Conservation (phyloP, 805 yeast species). For the Wickerhamomyces chaumierensis region DNA sequence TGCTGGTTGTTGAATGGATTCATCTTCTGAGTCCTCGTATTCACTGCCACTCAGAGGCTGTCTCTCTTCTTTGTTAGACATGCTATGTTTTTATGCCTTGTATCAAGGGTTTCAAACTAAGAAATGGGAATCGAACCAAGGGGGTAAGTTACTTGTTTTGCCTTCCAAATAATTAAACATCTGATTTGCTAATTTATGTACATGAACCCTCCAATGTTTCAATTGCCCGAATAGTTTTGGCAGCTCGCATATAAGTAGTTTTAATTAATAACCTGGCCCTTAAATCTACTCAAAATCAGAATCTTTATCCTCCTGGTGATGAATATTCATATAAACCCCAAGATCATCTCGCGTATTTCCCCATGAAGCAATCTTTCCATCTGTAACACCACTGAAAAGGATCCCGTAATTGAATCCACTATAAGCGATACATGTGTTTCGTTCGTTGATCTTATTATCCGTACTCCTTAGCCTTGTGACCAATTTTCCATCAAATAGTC, state of each 20-base stretch:
- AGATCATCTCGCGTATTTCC: neutral
- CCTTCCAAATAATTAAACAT: no score
- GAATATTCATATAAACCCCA: no score
- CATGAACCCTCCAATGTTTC: no score
- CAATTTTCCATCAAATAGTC: constrained; percentile 51
- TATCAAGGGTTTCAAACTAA: no score
- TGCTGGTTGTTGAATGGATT: neutral
- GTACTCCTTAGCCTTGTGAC: constrained; percentile 41
- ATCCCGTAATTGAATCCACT: constrained; percentile 25
- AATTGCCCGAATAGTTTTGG: no score
- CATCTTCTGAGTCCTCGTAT: neutral
- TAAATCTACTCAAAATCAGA: no score
- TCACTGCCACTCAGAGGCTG: neutral
- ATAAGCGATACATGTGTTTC: constrained; percentile 39
- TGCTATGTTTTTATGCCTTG: neutral
- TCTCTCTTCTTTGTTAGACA: neutral
- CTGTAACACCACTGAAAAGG: neutral
- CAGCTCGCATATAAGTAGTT: no score
- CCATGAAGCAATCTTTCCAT: neutral
- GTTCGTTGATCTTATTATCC: constrained; percentile 28
- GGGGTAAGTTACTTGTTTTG: no score
- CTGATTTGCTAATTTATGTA: no score
- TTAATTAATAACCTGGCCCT: no score
- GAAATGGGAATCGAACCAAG: no score
- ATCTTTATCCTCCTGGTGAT: no score